Evolutionary conservation across 1,139 yeast species (phyloP), one percentile per base, ranked within the genome.

Genomic region (Eremothecium gossypii): DNA sequence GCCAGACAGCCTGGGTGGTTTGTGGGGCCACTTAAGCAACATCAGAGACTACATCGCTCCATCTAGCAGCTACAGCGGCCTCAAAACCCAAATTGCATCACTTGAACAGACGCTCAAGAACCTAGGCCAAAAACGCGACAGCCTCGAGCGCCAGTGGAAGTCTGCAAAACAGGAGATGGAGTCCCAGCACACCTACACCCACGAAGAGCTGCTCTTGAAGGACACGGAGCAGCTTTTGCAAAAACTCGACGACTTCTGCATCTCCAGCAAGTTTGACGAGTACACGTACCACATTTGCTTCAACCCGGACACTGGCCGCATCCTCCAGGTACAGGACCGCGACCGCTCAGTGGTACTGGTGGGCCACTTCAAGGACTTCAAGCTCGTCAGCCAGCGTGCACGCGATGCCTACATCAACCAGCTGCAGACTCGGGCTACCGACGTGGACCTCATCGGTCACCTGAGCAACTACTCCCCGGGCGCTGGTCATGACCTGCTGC

Each of bases 251-350:
- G 45, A 41, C 17, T 36, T 41, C 12, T 47, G 51, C 36, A 41
- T 51, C 10, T 43, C 43, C 14, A 42, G 43, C 27, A 30, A 40
- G 20, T 33, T 55, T 9, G 51, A 55, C 38, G 50, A 52, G 32
- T 60, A 60, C 42, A 32, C 36, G 2, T 57, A 58, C 41, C 46
- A 46, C 31, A 42, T 60, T 10, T 51, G 53, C 30, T 45, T 55
- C n/a, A 49, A 52, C 8, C 26, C 32, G 6, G 30, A 36, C 8
- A 36, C 37, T 36, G 51, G 57, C 7, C 35, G 44, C 10, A 51
- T 44, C 41, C 51, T 37, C 43, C 64, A 54, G 42, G 45, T 27
- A 33, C 59, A 56, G 33, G 44, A 47, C 35, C 49, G 51, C 20
- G 42, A 48, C 23, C 53, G 54, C 2, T 49, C 50, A 27, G 38